Base-by-base conservation (phyloP, 2,329 filamentous ascomycete species). In the Bipolaris gigantea region DNA sequence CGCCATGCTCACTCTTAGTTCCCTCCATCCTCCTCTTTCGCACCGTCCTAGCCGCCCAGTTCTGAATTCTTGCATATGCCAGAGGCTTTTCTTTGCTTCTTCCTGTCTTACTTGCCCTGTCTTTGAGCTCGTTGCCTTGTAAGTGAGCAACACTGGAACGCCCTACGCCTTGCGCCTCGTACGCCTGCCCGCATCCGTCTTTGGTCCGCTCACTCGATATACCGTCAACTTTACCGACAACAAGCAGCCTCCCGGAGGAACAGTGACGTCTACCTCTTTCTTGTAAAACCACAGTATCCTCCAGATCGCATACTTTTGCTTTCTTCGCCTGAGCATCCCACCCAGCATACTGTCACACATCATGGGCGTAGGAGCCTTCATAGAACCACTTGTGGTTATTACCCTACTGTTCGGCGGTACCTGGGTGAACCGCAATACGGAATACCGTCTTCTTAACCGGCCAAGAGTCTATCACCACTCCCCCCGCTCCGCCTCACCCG, bases 341-440 rank as follows among this genome's bases (percentile, higher is more conserved):
- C 42, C 21, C 41, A 19, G 25, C 46, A 50, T 40, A 47, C 10
- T 50, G 50, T 49, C 34, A 47, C 34, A 47, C 41, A 69, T 10
- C 54, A 84, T 84, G 81, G 83, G 82, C 33, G 75, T 77, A 40
- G 83, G 84, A 39, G 81, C 81, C 15, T 76, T 85, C 55, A 73
- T 86, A 50, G 85, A 88, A 63, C 85, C 85, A n/a, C 73, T 85
- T 13, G 78, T 85, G 2, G 84, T 88, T 30, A 74, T 86, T 48
- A 76, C 79, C 19, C 76, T 88, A 21, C 78, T 88, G 13, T 80
- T 85, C 53, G 81, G 82, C 51, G 85, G 85, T 23, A 85, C 84
- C 15, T 83, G 83, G 77, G 78, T 87, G 61, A 87, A 88, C 66
- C 79, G 84, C 36, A 77, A 81, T 55, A 72, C 65, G 49, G 62